phyloP scores from a whole-genome alignment of 306 rosid genomes.

The Crataegus laevigata region DNA sequence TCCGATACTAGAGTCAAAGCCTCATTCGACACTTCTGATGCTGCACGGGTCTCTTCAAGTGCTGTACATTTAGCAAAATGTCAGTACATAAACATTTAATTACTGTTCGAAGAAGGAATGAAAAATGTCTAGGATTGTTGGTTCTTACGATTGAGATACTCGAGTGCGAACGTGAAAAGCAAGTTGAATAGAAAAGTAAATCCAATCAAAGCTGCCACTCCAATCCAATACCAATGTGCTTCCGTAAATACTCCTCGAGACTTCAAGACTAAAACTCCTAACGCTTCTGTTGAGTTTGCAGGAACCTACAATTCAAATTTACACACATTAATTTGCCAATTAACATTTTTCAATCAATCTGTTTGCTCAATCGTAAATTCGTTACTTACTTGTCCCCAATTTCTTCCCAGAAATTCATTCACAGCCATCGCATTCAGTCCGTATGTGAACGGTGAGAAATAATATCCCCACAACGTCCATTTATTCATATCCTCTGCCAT shows the following conservation, averaged over 20 bases:
- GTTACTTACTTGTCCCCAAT: constrained; percentile 40
- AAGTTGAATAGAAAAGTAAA: constrained; percentile 26
- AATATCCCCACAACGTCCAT: constrained; percentile 59
- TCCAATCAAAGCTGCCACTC: constrained; percentile 28
- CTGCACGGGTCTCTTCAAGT: no score
- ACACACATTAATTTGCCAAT: background rate
- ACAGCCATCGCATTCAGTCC: constrained; percentile 47
- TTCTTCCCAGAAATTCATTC: constrained; percentile 55
- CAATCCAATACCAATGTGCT: constrained; percentile 53
- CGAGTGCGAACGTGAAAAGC: constrained; percentile 15
- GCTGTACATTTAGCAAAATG: background rate
- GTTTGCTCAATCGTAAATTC: background rate
- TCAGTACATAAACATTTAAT: background rate
- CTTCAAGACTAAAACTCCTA: constrained; percentile 21
- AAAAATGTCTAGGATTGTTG: background rate
- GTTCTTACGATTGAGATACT: constrained; percentile 37
- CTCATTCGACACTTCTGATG: background rate
- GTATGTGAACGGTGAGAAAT: constrained; percentile 55
- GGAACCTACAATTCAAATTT: constrained; percentile 7
- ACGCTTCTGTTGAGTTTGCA: constrained; percentile 11
- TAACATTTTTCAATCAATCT: background rate
- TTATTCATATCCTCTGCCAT: constrained; percentile 36
- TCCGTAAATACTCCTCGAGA: constrained; percentile 26
- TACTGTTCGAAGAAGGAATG: background rate
- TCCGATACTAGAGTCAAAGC: background rate